Percentiles rank a stretch among this genome's conserved stretches.
These are phyloP conservation scores for Tetracentron sinense DNA, from an alignment of 164 flowering plant genomes.

Conservation along the genomic window DNA sequence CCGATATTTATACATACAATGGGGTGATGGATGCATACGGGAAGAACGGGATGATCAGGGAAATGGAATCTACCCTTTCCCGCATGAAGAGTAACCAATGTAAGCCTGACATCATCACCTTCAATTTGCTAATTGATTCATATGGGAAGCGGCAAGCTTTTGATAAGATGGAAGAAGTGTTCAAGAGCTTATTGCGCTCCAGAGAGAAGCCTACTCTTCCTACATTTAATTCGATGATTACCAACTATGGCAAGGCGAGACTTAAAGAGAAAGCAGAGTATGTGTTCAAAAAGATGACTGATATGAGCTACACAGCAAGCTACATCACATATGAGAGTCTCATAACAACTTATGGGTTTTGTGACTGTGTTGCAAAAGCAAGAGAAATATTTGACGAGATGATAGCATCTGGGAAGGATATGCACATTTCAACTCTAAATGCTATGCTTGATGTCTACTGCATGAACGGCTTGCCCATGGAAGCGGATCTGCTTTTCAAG, in stretches of 20 bases:
- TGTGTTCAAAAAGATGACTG: slow-evolving; percentile 47
- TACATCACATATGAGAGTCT: slow-evolving; percentile 76
- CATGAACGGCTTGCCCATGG: slow-evolving; percentile 59
- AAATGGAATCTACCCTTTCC: slow-evolving; percentile 78
- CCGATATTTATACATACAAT: slow-evolving; percentile 84
- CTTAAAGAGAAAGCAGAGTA: slow-evolving; percentile 72
- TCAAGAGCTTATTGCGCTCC: slow-evolving; percentile 69
- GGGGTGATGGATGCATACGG: slow-evolving; percentile 99
- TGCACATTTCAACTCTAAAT: slow-evolving; percentile 75
- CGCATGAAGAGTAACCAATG: slow-evolving; percentile 71
- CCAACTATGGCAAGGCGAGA: slow-evolving; percentile 89
- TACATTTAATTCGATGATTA: slow-evolving; percentile 92
- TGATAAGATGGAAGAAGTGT: slow-evolving; percentile 93
- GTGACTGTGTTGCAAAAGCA: slow-evolving; percentile 74
- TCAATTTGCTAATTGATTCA: slow-evolving; percentile 82
- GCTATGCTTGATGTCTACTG: slow-evolving; percentile 91
- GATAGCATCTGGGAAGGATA: slow-evolving; percentile 46
- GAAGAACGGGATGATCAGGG: slow-evolving; percentile 82
- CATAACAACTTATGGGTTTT: slow-evolving; percentile 74
- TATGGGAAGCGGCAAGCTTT: slow-evolving; percentile 89
- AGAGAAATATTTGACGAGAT: slow-evolving; percentile 59
- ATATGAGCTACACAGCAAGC: slow-evolving; percentile 66
- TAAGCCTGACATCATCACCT: slow-evolving; percentile 83
- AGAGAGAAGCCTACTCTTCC: slow-evolving; percentile 83
- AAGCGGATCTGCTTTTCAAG: slow-evolving; percentile 68